Evolutionary conservation across 139 green algal species (phyloP), one percentile per base, ranked within the genome.

Genomic region (Nannochloris sp.): DNA sequence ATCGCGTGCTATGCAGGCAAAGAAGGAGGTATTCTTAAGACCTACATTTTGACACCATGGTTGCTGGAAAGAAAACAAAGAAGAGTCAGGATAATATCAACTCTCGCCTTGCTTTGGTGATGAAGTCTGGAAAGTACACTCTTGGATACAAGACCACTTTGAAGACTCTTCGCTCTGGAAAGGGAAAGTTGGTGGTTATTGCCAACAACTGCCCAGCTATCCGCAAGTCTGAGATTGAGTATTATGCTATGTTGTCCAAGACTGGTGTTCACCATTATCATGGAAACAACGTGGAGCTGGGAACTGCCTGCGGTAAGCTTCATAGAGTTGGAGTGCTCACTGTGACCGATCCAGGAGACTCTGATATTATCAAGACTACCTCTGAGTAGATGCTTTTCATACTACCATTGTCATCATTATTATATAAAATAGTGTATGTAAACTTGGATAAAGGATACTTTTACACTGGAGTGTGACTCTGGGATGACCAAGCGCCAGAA

Each of bases 161-260:
- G 21, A 99, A 99, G 85, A 90, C 83, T 10, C 82, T 99, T 69
- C 88, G 94, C 59, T 78, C 69, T 46, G 94, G 94, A 74, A 97
- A 98, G 79, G 62, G 89, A 72, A 99, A 99, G 84, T 83, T 99
- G 61, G 76, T 99, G 16, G 89, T 99, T 62, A 95, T 99, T 75
- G 84, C 73, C 75, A 97, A 89, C 87, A 99, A 99, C 87, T 92
- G 82, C 75, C 93, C 88, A 18, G 70, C 90, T 18, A 82, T 98
- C 50, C 76, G 88, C 68, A 97, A 97, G 81, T 93, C 84, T 36
- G 94, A 99, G 85, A 89, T 99, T 25, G 94, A 99, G 87, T 99
- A 99, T 88, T 98, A 97, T 69, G 93, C 94, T 64, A 99, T 99
- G 94, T 87, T 99, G 5, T 88, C 89, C 66, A 98, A 98, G 88